These are phyloP conservation scores for Fusarium sp. DNA, from an alignment of 2,329 filamentous ascomycete genomes.

Conservation along the genomic window DNA sequence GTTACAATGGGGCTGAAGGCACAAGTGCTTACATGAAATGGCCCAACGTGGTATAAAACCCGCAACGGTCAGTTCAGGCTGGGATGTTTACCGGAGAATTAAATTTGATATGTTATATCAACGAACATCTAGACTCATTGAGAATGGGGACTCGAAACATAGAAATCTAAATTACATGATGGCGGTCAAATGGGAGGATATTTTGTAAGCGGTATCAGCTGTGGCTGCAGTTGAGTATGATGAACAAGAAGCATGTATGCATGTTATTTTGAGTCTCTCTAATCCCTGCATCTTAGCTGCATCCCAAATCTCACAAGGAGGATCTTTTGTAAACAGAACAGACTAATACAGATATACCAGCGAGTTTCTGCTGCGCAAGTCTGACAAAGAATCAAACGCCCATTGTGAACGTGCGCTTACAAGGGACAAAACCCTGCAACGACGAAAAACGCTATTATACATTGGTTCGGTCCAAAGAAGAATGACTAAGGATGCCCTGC, in stretches of 20 bases:
- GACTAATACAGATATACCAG: not conserved
- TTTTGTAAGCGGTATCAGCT: not conserved
- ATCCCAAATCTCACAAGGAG: not conserved
- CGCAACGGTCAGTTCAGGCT: not conserved
- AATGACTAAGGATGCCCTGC: not conserved
- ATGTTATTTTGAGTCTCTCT: not conserved
- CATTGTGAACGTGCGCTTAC: not conserved
- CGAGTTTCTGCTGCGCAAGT: not conserved
- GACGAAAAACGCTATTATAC: not conserved
- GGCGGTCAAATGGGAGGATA: not conserved
- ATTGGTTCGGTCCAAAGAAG: not conserved
- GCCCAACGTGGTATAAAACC: constrained; percentile 17
- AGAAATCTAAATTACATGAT: not conserved
- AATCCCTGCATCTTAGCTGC: not conserved
- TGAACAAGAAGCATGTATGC: not conserved
- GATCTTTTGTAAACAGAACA: not conserved
- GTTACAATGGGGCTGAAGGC: constrained; percentile 14
- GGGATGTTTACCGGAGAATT: not conserved
- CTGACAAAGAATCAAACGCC: not conserved
- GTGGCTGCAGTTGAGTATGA: not conserved
- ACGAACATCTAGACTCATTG: not conserved
- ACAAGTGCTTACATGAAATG: constrained; percentile 26
- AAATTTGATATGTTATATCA: not conserved
- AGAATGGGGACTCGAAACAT: not conserved
- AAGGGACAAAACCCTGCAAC: not conserved